Conservation (phyloP, 768 basidiomycete species). For the Agaricus blazei region DNA sequence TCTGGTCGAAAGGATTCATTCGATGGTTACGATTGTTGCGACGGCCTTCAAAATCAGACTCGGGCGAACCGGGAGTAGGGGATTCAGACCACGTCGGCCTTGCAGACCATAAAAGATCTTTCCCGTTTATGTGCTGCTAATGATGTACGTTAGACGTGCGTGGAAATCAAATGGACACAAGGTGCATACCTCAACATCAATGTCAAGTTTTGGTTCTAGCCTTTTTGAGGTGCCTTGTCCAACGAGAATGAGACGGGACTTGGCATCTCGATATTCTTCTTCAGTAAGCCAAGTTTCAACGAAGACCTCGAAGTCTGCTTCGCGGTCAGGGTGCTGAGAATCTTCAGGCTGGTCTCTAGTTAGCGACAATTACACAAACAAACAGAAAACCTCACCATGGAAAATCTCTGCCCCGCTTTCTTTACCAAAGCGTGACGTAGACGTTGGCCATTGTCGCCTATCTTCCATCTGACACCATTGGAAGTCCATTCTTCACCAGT, state of each 20-base stretch:
- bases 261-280: conserved; percentile 63
- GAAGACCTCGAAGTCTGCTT: conserved; percentile 62
- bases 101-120: conserved; percentile 71
- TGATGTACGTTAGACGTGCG: neutral
- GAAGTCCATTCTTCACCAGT: conserved; percentile 77
- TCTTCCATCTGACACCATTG: conserved; percentile 66
- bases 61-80: conserved; percentile 26
- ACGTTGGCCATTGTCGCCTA: conserved; percentile 64
- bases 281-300: conserved; percentile 80
- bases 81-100: conserved; percentile 33
- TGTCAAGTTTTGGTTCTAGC: conserved; percentile 36
- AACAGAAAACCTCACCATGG: conserved; percentile 51
- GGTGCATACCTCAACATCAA: conserved; percentile 30
- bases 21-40: conserved; percentile 35
- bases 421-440: conserved; percentile 68
- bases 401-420: conserved; percentile 62
- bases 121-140: conserved; percentile 34
- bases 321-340: conserved; percentile 71
- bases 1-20: conserved; percentile 44
- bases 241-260: conserved; percentile 52
- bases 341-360: conserved; percentile 54
- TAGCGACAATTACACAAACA: neutral
- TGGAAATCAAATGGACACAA: conserved; percentile 1
- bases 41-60: conserved; percentile 13
- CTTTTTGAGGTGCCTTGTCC: conserved; percentile 61